phyloP scores from a whole-genome alignment of 169 alveolate species.

The Eimeria praecox region DNA sequence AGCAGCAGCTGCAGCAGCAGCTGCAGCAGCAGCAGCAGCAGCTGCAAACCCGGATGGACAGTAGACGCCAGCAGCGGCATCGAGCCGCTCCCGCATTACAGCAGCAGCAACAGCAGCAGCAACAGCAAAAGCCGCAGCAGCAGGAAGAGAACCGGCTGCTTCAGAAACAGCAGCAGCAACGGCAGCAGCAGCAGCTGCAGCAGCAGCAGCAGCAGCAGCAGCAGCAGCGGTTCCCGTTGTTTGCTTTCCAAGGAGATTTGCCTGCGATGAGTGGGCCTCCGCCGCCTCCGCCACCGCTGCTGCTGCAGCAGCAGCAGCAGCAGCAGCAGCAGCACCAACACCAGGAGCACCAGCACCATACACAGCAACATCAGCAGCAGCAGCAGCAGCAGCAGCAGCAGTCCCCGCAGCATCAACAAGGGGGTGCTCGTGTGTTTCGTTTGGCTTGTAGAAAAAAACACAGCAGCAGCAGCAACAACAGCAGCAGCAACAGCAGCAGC shows the following conservation, averaged over 20 bases:
- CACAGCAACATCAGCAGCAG: neutral
- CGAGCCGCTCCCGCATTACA: neutral
- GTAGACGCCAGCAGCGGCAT: slow-evolving; percentile 36
- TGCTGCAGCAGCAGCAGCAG: slow-evolving; percentile 10
- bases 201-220: slow-evolving; percentile 48
- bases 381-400: slow-evolving; percentile 22
- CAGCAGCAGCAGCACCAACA: neutral
- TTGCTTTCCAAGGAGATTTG: neutral
- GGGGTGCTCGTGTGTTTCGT: neutral
- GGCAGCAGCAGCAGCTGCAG: neutral
- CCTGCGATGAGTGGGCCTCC: neutral
- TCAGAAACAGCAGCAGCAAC: neutral
- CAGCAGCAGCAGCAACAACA: neutral
- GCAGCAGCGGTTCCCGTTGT: neutral
- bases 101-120: slow-evolving; percentile 36
- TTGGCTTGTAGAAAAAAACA: neutral
- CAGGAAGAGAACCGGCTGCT: neutral
- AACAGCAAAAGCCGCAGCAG: slow-evolving; percentile 12
- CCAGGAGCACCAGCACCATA: neutral
- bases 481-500: slow-evolving; percentile 12
- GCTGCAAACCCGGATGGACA: neutral
- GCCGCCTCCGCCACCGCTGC: neutral
- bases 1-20: neutral
- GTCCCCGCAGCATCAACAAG: neutral
- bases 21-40: slow-evolving; percentile 39